Evolutionary conservation across 2,329 filamentous ascomycete genomes (phyloP).

Genomic region (Magnaporthiopsis rhizophila): DNA sequence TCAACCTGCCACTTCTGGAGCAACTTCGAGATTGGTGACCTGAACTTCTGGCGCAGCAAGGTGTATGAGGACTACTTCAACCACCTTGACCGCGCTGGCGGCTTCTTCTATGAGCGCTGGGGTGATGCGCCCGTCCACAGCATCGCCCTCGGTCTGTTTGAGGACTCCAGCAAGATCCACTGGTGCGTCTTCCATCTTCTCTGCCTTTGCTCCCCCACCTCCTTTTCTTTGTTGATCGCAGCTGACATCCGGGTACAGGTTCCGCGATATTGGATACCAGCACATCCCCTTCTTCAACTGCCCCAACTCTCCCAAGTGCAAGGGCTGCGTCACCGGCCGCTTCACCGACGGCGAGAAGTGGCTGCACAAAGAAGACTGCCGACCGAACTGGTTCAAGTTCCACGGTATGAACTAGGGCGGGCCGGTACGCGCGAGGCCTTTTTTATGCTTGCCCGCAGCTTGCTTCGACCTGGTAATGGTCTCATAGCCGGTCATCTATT

Average conservation of each 20-base stretch:
- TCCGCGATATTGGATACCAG: constrained; percentile 97
- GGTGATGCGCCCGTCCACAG: constrained; percentile 96
- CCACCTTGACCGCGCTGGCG: constrained; percentile 85
- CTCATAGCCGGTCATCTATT: background rate
- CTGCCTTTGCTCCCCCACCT: background rate
- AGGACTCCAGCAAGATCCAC: constrained; percentile 83
- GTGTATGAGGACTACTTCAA: constrained; percentile 94
- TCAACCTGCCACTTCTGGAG: constrained; percentile 99
- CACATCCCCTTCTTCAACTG: constrained; percentile 99
- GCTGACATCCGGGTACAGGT: constrained; percentile 49
- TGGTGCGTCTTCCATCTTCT: constrained; percentile 55
- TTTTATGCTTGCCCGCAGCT: background rate
- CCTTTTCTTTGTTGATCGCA: background rate
- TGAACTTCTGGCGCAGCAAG: constrained; percentile 86
- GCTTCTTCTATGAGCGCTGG: constrained; percentile 99
- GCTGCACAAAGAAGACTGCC: constrained; percentile 84
- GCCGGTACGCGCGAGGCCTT: constrained; percentile 13
- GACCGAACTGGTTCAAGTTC: constrained; percentile 96
- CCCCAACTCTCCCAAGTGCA: constrained; percentile 91
- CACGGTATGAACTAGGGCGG: constrained; percentile 62
- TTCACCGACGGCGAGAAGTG: constrained; percentile 84
- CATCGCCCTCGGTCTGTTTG: constrained; percentile 85
- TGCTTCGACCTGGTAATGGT: background rate
- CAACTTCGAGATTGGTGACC: constrained; percentile 93
- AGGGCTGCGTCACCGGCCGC: constrained; percentile 74